Percentiles rank a stretch among this genome's conserved stretches.
phyloP scores from a whole-genome alignment of 139 green algal genomes.

The Chlamydomonas schloesseri region DNA sequence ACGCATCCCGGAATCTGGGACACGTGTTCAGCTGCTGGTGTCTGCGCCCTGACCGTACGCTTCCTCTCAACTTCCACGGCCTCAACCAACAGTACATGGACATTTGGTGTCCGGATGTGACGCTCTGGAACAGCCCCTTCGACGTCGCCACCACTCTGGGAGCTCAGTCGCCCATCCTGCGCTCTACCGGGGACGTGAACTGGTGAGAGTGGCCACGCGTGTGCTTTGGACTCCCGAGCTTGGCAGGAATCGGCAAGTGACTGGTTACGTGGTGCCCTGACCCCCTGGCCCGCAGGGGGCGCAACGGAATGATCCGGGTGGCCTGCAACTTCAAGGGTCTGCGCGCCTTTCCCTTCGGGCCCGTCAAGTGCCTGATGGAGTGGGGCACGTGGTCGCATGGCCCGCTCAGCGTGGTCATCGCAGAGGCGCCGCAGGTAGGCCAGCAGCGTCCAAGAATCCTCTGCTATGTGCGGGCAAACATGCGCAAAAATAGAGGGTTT shows the following conservation, averaged over 20 bases:
- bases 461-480: too few relatives aligned
- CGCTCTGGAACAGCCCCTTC: conserved; percentile 33
- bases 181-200: neutral
- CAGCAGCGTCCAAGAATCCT: neutral
- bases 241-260: too few relatives aligned
- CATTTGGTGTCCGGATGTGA: conserved; percentile 32
- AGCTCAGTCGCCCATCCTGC: neutral
- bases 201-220: too few relatives aligned
- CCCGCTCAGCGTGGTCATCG: neutral
- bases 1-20: too few relatives aligned
- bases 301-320: neutral
- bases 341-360: conserved; percentile 2
- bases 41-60: too few relatives aligned
- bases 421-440: conserved; percentile 9
- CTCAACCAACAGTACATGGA: conserved; percentile 33
- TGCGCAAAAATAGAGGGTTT: too few relatives aligned
- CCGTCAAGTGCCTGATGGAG: conserved; percentile 28
- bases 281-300: neutral
- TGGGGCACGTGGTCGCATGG: conserved; percentile 11
- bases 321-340: conserved; percentile 26
- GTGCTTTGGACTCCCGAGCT: too few relatives aligned
- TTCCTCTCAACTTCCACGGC: too few relatives aligned
- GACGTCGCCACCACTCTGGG: conserved; percentile 7
- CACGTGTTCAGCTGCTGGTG: too few relatives aligned
- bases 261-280: too few relatives aligned